phyloP scores from a whole-genome alignment of 306 rosid genomes.

The Begonia fuchsioides region DNA sequence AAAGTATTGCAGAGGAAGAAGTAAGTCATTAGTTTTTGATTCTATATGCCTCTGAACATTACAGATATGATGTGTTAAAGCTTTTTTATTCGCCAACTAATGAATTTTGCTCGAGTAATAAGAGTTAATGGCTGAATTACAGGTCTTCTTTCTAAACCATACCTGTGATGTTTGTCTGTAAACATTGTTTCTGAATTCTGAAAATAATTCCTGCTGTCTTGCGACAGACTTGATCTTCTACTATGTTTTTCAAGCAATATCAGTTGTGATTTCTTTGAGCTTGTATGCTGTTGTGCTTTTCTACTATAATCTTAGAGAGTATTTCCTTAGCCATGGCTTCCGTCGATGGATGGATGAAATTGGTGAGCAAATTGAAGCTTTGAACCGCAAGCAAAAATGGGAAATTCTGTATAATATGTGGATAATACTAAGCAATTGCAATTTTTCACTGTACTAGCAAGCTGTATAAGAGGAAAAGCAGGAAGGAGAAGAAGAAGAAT shows the following conservation, averaged over 20 bases:
- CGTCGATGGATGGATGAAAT: no score
- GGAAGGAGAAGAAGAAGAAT: slow-evolving; percentile 12
- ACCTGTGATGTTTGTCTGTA: neutral
- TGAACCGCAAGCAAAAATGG: no score
- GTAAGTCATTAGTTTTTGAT: neutral
- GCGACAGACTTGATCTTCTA: no score
- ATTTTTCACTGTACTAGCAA: neutral
- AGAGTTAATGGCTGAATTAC: neutral
- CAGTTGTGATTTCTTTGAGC: no score
- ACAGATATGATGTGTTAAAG: neutral
- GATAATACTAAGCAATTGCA: neutral
- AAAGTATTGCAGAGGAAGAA: neutral
- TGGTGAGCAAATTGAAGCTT: no score
- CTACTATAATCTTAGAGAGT: no score
- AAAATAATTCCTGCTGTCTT: neutral
- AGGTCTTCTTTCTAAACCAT: neutral
- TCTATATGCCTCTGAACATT: neutral
- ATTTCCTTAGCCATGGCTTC: no score
- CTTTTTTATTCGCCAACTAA: slow-evolving; percentile 1
- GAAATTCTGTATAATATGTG: no score
- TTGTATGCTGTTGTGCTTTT: no score
- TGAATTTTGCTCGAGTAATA: slow-evolving; percentile 9
- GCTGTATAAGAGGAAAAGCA: neutral
- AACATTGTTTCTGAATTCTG: neutral
- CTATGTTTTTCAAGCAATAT: no score